Conservation (phyloP, 768 basidiomycete species). For the Polyporus arcularius region DNA sequence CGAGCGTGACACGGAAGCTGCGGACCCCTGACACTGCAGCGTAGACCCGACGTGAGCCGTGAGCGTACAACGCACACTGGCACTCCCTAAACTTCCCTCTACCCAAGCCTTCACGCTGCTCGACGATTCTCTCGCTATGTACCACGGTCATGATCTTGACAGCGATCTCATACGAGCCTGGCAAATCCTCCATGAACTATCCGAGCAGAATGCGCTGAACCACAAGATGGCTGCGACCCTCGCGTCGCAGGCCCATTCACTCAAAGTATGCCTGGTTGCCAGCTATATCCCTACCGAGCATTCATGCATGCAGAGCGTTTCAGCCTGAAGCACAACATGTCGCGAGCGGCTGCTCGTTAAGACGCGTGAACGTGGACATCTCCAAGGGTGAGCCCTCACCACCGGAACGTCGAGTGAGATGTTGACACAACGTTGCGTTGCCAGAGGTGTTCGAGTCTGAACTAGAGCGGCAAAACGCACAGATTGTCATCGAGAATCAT, state of each 20-base stretch:
- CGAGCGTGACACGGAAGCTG: not conserved
- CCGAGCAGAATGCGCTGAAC: conserved; percentile 82
- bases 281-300: conserved; percentile 6
- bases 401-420: conserved; percentile 5
- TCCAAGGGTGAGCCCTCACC: conserved; percentile 60
- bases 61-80: not conserved
- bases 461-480: conserved; percentile 86
- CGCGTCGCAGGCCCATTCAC: conserved; percentile 63
- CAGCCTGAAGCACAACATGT: conserved; percentile 77
- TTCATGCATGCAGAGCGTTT: conserved; percentile 14
- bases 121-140: conserved; percentile 19
- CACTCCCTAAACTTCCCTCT: not conserved
- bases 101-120: not conserved
- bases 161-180: conserved; percentile 73
- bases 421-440: conserved; percentile 20
- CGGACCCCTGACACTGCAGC: not conserved
- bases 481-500: conserved; percentile 93
- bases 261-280: conserved; percentile 61
- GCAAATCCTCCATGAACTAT: conserved; percentile 79
- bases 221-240: conserved; percentile 70
- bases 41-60: not conserved
- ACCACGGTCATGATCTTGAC: conserved; percentile 53
- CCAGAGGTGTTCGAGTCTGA: conserved; percentile 92
- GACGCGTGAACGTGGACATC: conserved; percentile 87
- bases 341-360: conserved; percentile 73